Base-by-base conservation (phyloP, 2,329 filamentous ascomycete genomes). In the Balansia obtecta region DNA sequence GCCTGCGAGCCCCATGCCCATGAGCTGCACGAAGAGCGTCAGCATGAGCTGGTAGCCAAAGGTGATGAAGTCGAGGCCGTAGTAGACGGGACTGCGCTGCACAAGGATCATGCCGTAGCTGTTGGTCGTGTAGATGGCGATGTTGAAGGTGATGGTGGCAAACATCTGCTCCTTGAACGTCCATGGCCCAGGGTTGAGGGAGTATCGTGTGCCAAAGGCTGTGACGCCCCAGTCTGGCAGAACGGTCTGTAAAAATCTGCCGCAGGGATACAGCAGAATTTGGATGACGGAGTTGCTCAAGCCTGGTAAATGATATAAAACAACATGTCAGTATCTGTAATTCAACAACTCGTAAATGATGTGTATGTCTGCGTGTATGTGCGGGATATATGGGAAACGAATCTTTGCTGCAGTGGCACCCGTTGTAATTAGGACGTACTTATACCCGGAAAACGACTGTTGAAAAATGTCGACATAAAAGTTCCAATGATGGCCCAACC, bases 141-240 rank as follows among this genome's bases (percentile, higher is more conserved):
- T 72, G 60, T 80, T 79, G 46, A 78, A 74, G 68, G 77, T 77
- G 54, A 79, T 75, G 3, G 74, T 74, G 37, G 79, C 74, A n/a
- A 80, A 62, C 67, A 77, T 76, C 56, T 81, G 77, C 60, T 81
- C 77, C 57, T 81, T 81, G 56, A 72, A 72, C 46, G 71, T 75
- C 60, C 80, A 80, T 0, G 68, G 70, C 0, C 76, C 75, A 0
- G 76, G 74, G 54, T 79, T 79, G 13, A 78, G 63, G 9, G 65
- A 68, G 52, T 73, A 65, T 10, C 66, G 63, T 1, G 61, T 53
- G 0, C 72, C 72, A 47, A 64, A 64, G 5, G 75, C 48, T 0
- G 64, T 69, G 50, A 76, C 52, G 4, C 70, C 68, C 63, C 68
- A 72, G 48, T 71, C 67, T 0, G 74, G 74, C 0, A 77, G 56